phyloP scores from a whole-genome alignment of 805 yeast genomes.

The Metschnikowia lunata region DNA sequence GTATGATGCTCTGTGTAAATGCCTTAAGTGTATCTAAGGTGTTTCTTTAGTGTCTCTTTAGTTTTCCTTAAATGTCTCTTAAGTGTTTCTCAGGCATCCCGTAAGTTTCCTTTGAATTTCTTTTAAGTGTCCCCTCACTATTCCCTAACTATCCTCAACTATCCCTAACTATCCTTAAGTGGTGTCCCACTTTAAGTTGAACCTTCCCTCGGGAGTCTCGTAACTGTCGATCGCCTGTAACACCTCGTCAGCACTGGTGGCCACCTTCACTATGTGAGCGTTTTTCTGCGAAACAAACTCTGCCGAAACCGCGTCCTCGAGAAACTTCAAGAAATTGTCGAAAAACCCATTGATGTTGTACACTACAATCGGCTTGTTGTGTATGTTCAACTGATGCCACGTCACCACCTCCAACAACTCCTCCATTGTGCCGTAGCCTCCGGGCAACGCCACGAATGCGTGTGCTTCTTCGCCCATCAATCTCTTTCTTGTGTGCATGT shows the following conservation, averaged over 20 bases:
- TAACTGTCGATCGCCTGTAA: slow-evolving; percentile 56
- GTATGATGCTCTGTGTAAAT: too few relatives aligned
- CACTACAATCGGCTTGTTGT: slow-evolving; percentile 72
- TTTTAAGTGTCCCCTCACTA: neutral
- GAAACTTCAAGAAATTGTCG: slow-evolving; percentile 61
- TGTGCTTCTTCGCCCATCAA: slow-evolving; percentile 84
- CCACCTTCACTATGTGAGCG: slow-evolving; percentile 65
- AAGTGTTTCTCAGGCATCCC: neutral
- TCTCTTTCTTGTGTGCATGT: slow-evolving; percentile 86
- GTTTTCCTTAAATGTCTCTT: too few relatives aligned
- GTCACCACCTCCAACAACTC: slow-evolving; percentile 88
- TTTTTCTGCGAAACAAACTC: slow-evolving; percentile 70
- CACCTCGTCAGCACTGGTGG: slow-evolving; percentile 65
- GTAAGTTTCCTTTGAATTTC: neutral
- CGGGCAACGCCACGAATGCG: slow-evolving; percentile 86
- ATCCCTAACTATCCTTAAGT: slow-evolving; percentile 11
- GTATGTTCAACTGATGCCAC: slow-evolving; percentile 88
- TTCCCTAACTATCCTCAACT: neutral
- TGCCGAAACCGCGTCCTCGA: slow-evolving; percentile 51
- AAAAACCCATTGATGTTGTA: slow-evolving; percentile 79
- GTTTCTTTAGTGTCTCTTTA: too few relatives aligned
- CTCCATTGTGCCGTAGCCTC: slow-evolving; percentile 88
- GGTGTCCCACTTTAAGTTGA: slow-evolving; percentile 63
- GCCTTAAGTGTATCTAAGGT: too few relatives aligned
- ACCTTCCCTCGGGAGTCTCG: slow-evolving; percentile 66